Conservation (phyloP, 345 rosid species). For the Citrus medica region DNA sequence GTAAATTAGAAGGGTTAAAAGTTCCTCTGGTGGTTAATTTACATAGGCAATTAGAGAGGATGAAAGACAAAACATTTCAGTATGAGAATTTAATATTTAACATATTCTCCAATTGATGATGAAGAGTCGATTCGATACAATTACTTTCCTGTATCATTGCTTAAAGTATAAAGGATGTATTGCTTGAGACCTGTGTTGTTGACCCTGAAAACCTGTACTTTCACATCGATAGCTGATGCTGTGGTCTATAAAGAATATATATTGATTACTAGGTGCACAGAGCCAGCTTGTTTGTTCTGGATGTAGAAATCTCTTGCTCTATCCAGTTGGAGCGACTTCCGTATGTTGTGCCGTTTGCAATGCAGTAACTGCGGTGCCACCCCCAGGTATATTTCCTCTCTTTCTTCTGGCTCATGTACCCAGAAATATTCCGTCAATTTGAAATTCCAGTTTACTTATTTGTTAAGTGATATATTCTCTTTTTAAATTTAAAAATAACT, state of each 20-base stretch:
- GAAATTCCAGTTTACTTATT: neutral
- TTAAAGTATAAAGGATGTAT: neutral
- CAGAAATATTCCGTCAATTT: neutral
- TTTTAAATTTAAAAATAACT: neutral
- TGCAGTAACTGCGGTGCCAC: constrained; percentile 95
- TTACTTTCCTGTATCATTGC: neutral
- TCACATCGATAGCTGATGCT: neutral
- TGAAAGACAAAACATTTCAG: neutral
- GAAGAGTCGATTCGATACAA: neutral
- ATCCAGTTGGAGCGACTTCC: constrained; percentile 91
- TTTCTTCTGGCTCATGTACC: neutral
- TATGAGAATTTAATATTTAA: neutral
- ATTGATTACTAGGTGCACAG: constrained; percentile 46
- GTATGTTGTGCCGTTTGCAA: constrained; percentile 99
- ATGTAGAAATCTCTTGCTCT: constrained; percentile 83
- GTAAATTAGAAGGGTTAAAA: neutral
- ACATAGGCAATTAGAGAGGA: neutral
- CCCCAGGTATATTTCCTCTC: constrained; percentile 54
- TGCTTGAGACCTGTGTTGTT: neutral
- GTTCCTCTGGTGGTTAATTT: neutral
- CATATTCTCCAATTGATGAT: neutral
- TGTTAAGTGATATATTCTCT: neutral
- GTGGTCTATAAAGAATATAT: constrained; percentile 4
- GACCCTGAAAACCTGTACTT: neutral
- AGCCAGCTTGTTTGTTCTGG: constrained; percentile 98